Evolutionary conservation across 2,329 filamentous ascomycete species (phyloP).

Genomic region (Aspergillus intermedius): DNA sequence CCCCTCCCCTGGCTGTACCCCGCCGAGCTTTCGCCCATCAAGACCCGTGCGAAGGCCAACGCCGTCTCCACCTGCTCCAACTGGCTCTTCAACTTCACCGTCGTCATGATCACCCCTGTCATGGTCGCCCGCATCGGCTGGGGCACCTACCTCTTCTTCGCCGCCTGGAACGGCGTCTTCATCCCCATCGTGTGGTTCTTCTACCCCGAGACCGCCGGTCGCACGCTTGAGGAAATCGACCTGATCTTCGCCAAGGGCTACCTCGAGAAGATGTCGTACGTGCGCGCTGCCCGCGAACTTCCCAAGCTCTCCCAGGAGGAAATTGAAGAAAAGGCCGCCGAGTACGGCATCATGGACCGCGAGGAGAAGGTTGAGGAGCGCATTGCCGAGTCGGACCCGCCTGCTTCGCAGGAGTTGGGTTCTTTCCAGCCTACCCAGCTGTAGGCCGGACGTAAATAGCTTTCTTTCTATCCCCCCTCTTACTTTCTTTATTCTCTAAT

Average conservation of each 20-base stretch:
- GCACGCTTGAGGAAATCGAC: slow-evolving; percentile 21
- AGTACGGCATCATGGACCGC: slow-evolving; percentile 1
- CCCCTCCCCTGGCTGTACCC: background rate
- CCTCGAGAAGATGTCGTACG: background rate
- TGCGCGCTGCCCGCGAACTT: background rate
- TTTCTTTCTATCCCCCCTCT: background rate
- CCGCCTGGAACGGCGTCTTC: slow-evolving; percentile 13
- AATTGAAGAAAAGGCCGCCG: background rate
- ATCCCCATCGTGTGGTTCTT: slow-evolving; percentile 22
- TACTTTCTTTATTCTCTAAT: background rate
- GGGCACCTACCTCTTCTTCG: slow-evolving; percentile 4
- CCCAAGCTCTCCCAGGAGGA: background rate
- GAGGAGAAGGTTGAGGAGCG: slow-evolving; percentile 1
- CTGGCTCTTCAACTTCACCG: slow-evolving; percentile 1
- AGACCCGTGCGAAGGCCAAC: slow-evolving; percentile 1
- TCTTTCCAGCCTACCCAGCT: background rate
- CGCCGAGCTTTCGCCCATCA: slow-evolving; percentile 1
- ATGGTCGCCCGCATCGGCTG: background rate
- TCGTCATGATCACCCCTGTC: slow-evolving; percentile 1
- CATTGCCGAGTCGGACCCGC: background rate
- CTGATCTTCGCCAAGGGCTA: slow-evolving; percentile 19
- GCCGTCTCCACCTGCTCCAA: slow-evolving; percentile 1
- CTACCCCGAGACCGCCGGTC: slow-evolving; percentile 22
- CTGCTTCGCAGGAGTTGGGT: background rate
- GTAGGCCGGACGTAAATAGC: background rate